Evolutionary conservation across 2,329 filamentous ascomycete species (phyloP).

Genomic region (Dactylellina parvicollis): DNA sequence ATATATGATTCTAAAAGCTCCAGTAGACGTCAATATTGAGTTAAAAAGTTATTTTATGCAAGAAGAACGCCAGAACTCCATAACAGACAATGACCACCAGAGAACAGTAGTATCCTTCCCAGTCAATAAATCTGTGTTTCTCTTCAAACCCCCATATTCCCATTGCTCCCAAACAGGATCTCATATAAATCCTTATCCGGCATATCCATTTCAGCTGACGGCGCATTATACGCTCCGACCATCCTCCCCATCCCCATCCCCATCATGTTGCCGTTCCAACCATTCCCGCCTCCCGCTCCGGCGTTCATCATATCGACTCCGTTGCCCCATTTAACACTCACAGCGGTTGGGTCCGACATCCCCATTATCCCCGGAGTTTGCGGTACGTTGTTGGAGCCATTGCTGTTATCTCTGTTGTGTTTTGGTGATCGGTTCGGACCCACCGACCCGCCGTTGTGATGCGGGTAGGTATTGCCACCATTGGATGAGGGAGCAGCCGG

Average conservation of each 20-base stretch:
- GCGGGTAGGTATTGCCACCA: conserved; percentile 19
- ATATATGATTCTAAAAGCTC: too few species aligned
- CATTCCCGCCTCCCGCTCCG: background rate
- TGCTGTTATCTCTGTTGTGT: conserved; percentile 7
- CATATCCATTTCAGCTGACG: conserved; percentile 49
- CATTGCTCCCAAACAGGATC: conserved; percentile 43
- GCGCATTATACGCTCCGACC: conserved; percentile 31
- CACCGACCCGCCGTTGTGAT: conserved; percentile 14
- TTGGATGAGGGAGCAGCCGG: conserved; percentile 34
- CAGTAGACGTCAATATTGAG: too few species aligned
- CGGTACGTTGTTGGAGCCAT: conserved; percentile 5
- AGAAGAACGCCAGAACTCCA: background rate
- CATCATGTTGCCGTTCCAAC: conserved; percentile 24
- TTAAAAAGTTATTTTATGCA: too few species aligned
- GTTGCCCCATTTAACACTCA: conserved; percentile 49
- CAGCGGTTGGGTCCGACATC: conserved; percentile 42
- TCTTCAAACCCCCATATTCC: conserved; percentile 7
- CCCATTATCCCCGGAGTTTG: conserved; percentile 39
- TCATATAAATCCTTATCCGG: conserved; percentile 52
- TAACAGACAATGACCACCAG: too few species aligned
- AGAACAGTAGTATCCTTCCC: too few species aligned
- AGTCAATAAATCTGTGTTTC: too few species aligned
- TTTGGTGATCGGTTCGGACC: conserved; percentile 29
- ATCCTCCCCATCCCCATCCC: conserved; percentile 49
- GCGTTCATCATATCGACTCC: conserved; percentile 12